Conservation (phyloP, 495 filamentous ascomycete genomes). For the Lophiotrema nucula region DNA sequence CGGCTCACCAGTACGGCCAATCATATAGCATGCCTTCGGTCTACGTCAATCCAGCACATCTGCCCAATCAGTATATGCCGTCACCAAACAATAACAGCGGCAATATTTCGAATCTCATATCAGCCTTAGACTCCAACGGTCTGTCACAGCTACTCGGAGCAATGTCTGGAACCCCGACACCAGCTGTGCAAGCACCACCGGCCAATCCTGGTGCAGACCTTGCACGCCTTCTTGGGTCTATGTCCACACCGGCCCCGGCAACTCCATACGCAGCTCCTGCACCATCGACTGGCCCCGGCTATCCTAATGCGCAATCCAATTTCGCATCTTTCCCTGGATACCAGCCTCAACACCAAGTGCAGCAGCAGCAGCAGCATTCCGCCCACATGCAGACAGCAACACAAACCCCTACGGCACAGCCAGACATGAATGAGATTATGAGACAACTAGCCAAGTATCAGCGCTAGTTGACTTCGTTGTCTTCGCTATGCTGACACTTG, state of each 20-base stretch:
- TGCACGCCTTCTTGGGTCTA: constrained; percentile 53
- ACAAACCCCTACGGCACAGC: constrained; percentile 43
- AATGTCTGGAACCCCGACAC: constrained; percentile 52
- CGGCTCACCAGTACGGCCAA: constrained; percentile 22
- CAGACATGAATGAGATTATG: constrained; percentile 60
- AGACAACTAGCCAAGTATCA: constrained; percentile 60
- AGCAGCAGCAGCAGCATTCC: no score
- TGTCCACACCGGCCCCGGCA: constrained; percentile 7
- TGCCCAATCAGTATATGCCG: constrained; percentile 45
- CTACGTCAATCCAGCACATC: constrained; percentile 47
- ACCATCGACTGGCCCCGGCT: constrained; percentile 2
- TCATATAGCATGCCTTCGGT: constrained; percentile 28
- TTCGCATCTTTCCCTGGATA: constrained; percentile 17
- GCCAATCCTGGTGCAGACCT: constrained; percentile 51
- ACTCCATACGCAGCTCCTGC: constrained; percentile 23
- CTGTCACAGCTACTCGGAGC: constrained; percentile 71
- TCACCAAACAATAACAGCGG: constrained; percentile 31
- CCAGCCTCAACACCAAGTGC: constrained; percentile 8
- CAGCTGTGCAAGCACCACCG: constrained; percentile 25
- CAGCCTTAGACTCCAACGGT: constrained; percentile 66
- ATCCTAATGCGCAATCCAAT: background rate
- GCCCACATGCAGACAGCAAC: constrained; percentile 22
- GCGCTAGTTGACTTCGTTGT: constrained; percentile 2
- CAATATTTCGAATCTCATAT: constrained; percentile 57
- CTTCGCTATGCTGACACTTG: background rate